Percentiles rank a stretch among this genome's conserved stretches.
Conservation (phyloP, 352 stramenopile species). For the Globisporangium camurandrum region DNA sequence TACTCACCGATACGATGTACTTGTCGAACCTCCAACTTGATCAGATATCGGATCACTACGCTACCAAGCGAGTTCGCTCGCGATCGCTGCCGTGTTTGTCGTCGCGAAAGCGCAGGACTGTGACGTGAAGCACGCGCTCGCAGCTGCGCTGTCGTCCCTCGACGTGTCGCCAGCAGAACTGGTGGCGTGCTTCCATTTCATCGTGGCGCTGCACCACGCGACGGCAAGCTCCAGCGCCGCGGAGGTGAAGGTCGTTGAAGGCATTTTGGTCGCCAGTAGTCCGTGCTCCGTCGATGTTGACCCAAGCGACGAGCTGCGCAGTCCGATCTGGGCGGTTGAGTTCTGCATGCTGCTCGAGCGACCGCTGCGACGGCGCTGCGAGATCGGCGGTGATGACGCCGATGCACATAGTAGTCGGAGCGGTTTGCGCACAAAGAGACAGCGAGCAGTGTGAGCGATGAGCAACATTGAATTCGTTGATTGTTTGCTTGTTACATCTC, state of each 20-base stretch:
- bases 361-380: background rate
- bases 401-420: too few relatives aligned
- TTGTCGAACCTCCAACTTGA: too few relatives aligned
- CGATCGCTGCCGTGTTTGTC: conserved; percentile 5
- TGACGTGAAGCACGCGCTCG: background rate
- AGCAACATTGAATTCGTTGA: too few relatives aligned
- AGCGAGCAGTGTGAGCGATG: conserved; percentile 2
- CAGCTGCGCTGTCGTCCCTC: background rate
- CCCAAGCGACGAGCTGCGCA: conserved; percentile 4
- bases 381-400: background rate
- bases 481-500: too few relatives aligned
- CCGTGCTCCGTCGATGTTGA: conserved; percentile 6
- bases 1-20: too few relatives aligned
- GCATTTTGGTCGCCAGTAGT: conserved; percentile 4
- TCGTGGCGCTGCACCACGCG: conserved; percentile 1
- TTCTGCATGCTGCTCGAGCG: conserved; percentile 5
- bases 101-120: background rate
- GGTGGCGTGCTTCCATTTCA: conserved; percentile 7
- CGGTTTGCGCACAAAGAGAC: background rate
- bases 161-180: background rate
- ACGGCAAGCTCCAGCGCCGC: background rate
- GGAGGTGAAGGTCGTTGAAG: conserved; percentile 8
- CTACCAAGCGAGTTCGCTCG: conserved; percentile 2
- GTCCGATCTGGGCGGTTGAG: conserved; percentile 2
- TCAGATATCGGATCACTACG: conserved; percentile 4